Evolutionary conservation across 345 rosid genomes (phyloP).

Genomic region (Erodium maritimum): DNA sequence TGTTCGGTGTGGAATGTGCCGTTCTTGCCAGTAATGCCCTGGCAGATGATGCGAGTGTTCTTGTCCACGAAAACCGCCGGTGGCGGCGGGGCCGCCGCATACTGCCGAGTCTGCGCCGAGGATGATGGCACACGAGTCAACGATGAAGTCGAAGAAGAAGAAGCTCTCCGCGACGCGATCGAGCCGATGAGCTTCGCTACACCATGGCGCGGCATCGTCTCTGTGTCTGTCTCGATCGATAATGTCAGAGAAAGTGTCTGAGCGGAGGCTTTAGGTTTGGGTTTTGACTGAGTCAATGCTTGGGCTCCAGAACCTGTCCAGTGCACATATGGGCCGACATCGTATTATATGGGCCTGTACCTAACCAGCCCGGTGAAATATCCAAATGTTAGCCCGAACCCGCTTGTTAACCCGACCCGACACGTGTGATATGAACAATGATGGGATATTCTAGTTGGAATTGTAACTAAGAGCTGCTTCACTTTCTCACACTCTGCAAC

Average conservation of each 20-base stretch:
- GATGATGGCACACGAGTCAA: not conserved
- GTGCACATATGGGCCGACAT: too few relatives aligned
- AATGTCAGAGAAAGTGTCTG: not conserved
- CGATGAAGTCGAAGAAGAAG: slow-evolving; percentile 8
- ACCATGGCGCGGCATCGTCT: slow-evolving; percentile 32
- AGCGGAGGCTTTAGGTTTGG: not conserved
- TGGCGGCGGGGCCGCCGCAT: slow-evolving; percentile 42
- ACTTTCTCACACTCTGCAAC: not conserved
- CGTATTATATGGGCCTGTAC: too few relatives aligned
- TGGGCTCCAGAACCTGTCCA: too few relatives aligned
- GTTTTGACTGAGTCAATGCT: not conserved
- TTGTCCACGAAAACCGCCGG: slow-evolving; percentile 94
- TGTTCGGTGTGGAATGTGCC: slow-evolving; percentile 94
- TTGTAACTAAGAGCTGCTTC: too few relatives aligned
- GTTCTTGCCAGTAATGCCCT: slow-evolving; percentile 92
- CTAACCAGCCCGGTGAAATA: too few relatives aligned
- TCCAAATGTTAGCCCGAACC: too few relatives aligned
- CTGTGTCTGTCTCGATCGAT: slow-evolving; percentile 1
- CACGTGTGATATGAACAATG: too few relatives aligned
- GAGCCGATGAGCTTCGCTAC: slow-evolving; percentile 23
- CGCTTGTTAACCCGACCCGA: too few relatives aligned
- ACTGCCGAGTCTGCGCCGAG: slow-evolving; percentile 28
- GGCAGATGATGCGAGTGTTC: slow-evolving; percentile 81
- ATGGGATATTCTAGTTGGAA: too few relatives aligned
- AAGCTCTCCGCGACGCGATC: slow-evolving; percentile 20